A percentile compares a stretch with the other conserved stretches of the same genome.
Conservation (phyloP, 2,329 filamentous ascomycete species). For the Botrytis paeoniae region DNA sequence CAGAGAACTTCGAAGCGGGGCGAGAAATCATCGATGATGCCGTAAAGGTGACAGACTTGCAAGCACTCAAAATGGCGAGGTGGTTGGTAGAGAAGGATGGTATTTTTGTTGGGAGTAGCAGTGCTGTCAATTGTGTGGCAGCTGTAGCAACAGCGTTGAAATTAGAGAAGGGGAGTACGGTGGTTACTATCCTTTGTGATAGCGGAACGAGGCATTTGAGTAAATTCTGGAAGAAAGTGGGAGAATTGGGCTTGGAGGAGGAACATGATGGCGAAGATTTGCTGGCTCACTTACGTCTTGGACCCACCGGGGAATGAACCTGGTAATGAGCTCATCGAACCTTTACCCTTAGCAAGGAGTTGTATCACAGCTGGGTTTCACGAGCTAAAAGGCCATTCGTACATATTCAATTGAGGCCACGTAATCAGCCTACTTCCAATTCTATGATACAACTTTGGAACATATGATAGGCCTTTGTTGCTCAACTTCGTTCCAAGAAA, state of each 20-base stretch:
- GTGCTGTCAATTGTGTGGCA: conserved; percentile 91
- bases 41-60: conserved; percentile 79
- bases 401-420: not conserved
- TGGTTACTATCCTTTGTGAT: conserved; percentile 85
- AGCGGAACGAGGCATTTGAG: conserved; percentile 77
- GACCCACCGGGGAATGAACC: not conserved
- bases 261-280: conserved; percentile 51
- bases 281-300: conserved; percentile 36
- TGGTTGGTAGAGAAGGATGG: conserved; percentile 96
- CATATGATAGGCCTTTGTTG: not conserved
- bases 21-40: conserved; percentile 86
- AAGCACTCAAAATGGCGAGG: conserved; percentile 90
- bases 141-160: conserved; percentile 65
- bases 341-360: not conserved
- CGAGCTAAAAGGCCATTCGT: not conserved
- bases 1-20: conserved; percentile 85
- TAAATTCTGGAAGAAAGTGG: conserved; percentile 79
- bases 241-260: conserved; percentile 63
- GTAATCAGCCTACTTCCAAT: not conserved
- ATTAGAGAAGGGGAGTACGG: conserved; percentile 57
- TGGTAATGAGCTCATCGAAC: not conserved
- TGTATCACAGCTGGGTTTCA: not conserved
- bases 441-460: not conserved
- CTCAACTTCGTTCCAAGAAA: not conserved
- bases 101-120: conserved; percentile 90